These are phyloP conservation scores for Obba rivulosa DNA, from an alignment of 768 basidiomycete genomes.

Conservation along the genomic window DNA sequence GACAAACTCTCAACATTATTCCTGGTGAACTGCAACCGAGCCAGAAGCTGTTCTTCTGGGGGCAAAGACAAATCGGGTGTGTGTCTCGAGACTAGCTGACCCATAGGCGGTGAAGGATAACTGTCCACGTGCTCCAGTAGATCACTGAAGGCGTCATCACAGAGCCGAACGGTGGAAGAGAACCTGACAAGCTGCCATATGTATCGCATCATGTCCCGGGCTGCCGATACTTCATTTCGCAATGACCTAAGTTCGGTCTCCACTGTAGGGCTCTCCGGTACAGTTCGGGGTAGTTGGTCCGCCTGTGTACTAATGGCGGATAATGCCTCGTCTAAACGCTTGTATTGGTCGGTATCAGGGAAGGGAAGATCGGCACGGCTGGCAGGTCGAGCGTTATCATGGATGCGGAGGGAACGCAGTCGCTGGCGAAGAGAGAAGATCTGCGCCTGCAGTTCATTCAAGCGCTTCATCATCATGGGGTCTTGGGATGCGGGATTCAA, in stretches of 20 bases:
- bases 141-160: constrained; percentile 79
- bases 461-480: constrained; percentile 31
- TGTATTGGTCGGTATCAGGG: constrained; percentile 45
- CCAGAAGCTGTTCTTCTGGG: constrained; percentile 63
- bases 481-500: constrained; percentile 27
- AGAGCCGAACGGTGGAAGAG: constrained; percentile 40
- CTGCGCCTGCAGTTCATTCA: constrained; percentile 40
- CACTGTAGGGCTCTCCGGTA: constrained; percentile 32
- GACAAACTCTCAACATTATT: constrained; percentile 43
- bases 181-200: constrained; percentile 55
- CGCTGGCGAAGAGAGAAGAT: constrained; percentile 54
- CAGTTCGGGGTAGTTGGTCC: constrained; percentile 38
- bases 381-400: constrained; percentile 43
- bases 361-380: constrained; percentile 33
- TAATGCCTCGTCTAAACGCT: constrained; percentile 44
- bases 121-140: constrained; percentile 83
- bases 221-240: constrained; percentile 49
- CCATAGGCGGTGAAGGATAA: constrained; percentile 58
- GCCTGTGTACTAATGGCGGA: constrained; percentile 40
- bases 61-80: constrained; percentile 33
- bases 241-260: constrained; percentile 62
- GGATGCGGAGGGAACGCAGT: constrained; percentile 57
- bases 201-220: constrained; percentile 42
- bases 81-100: constrained; percentile 47
- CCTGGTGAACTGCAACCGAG: constrained; percentile 61